Evolutionary conservation across 2,329 filamentous ascomycete genomes (phyloP).

Genomic region (Sporothrix variecibatus): DNA sequence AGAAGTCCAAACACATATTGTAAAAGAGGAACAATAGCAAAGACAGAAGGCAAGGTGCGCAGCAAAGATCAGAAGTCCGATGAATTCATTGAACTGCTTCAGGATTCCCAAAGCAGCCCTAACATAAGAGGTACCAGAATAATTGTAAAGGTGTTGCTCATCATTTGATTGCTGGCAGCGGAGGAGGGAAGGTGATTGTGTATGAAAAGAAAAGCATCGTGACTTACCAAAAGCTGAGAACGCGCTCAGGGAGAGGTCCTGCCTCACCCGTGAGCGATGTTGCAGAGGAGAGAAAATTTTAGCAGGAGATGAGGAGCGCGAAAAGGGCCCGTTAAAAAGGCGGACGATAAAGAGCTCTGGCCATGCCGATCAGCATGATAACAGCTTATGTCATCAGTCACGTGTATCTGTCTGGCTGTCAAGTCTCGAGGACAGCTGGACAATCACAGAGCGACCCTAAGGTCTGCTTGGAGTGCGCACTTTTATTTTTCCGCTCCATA

Average conservation of each 20-base stretch:
- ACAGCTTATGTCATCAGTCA: constrained; percentile 6
- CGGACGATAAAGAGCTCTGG: constrained; percentile 10
- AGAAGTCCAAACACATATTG: background rate
- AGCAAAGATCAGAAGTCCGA: constrained; percentile 72
- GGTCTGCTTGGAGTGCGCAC: background rate
- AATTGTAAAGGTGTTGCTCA: constrained; percentile 68
- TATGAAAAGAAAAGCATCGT: background rate
- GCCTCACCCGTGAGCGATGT: constrained; percentile 6
- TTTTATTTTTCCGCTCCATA: constrained; percentile 14
- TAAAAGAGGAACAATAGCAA: background rate
- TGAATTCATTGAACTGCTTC: constrained; percentile 71
- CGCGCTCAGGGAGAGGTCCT: background rate
- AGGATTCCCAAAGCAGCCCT: constrained; percentile 53
- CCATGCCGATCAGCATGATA: background rate
- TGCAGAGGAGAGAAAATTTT: constrained; percentile 14
- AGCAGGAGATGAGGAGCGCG: background rate
- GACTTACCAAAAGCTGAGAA: constrained; percentile 19
- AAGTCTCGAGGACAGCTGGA: background rate
- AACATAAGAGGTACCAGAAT: constrained; percentile 99
- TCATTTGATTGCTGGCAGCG: constrained; percentile 52
- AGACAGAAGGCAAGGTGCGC: background rate
- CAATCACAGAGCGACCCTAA: background rate
- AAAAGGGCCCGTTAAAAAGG: constrained; percentile 8
- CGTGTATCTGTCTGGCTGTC: background rate
- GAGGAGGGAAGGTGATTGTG: background rate